Conservation (phyloP, 2,329 filamentous ascomycete genomes). For the Exutisphaerella laricina region DNA sequence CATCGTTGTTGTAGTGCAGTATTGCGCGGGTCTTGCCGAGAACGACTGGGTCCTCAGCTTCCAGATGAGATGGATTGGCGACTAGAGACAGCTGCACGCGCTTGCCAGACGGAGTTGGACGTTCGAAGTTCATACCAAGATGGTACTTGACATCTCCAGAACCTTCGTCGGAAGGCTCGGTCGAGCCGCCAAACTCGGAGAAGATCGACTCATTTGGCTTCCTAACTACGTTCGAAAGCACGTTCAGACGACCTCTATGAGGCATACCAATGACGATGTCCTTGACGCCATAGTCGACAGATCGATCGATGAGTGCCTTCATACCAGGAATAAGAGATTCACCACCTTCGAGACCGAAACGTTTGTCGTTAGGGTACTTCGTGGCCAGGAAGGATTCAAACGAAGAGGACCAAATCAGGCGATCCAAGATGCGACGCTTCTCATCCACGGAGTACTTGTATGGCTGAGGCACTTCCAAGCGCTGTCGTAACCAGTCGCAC, state of each 20-base stretch:
- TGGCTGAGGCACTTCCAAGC: constrained; percentile 85
- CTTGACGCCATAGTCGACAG: constrained; percentile 97
- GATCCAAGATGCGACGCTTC: constrained; percentile 95
- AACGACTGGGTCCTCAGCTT: constrained; percentile 96
- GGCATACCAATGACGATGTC: constrained; percentile 99
- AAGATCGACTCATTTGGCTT: constrained; percentile 99
- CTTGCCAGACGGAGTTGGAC: constrained; percentile 95
- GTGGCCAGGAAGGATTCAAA: constrained; percentile 94
- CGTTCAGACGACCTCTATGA: constrained; percentile 95
- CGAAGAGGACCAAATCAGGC: constrained; percentile 96
- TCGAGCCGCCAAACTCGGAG: constrained; percentile 88
- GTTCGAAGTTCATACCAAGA: constrained; percentile 99
- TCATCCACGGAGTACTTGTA: constrained; percentile 98
- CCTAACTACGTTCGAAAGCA: constrained; percentile 95
- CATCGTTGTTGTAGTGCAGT: constrained; percentile 98
- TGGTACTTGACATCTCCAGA: constrained; percentile 99
- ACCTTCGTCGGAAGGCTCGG: constrained; percentile 85
- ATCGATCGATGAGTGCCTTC: constrained; percentile 98
- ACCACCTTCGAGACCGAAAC: constrained; percentile 95
- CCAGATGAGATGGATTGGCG: constrained; percentile 95
- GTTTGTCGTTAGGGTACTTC: constrained; percentile 99
- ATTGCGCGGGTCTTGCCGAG: constrained; percentile 96
- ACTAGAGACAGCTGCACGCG: constrained; percentile 98
- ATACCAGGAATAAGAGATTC: constrained; percentile 96
- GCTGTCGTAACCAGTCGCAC: constrained; percentile 96